A percentile compares a stretch with the other conserved stretches of the same genome.
Conservation (phyloP, 306 rosid species). For the Casuarina equisetifolia region DNA sequence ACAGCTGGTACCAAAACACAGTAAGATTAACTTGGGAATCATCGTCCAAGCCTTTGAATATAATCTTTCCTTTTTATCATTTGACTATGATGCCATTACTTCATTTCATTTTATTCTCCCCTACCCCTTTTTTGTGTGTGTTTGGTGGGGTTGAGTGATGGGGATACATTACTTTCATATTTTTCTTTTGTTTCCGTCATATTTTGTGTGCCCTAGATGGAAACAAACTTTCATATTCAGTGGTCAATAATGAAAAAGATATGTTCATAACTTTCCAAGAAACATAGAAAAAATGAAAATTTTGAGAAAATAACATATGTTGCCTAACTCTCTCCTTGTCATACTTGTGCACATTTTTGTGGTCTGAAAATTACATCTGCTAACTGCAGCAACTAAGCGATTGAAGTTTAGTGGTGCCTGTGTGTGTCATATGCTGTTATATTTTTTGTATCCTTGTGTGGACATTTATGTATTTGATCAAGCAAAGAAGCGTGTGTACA, state of each 20-base stretch:
- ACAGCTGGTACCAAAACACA: constrained; percentile 78
- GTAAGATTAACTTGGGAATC: constrained; percentile 47
- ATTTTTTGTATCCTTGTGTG: not conserved
- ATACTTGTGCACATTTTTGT: not conserved
- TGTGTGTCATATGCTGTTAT: not conserved
- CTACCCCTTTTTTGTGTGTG: too few species aligned
- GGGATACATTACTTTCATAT: not conserved
- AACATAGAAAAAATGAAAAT: not conserved
- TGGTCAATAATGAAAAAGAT: not conserved
- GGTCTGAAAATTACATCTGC: not conserved
- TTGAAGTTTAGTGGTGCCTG: not conserved
- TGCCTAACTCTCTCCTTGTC: not conserved
- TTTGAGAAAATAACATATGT: not conserved
- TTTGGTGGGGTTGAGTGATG: too few species aligned
- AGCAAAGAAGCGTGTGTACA: not conserved
- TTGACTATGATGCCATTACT: too few species aligned
- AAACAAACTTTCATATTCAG: not conserved
- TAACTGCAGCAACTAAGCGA: not conserved
- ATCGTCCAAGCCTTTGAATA: not conserved
- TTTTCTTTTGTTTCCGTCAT: not conserved
- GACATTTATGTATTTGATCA: not conserved
- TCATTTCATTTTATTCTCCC: too few species aligned
- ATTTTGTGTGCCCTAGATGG: not conserved
- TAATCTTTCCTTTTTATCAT: not conserved
- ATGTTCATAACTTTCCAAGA: not conserved